Percentiles rank a stretch among this genome's conserved stretches.
These are phyloP conservation scores for Penicillium sp. DNA, from an alignment of 2,329 filamentous ascomycete genomes.

Conservation along the genomic window DNA sequence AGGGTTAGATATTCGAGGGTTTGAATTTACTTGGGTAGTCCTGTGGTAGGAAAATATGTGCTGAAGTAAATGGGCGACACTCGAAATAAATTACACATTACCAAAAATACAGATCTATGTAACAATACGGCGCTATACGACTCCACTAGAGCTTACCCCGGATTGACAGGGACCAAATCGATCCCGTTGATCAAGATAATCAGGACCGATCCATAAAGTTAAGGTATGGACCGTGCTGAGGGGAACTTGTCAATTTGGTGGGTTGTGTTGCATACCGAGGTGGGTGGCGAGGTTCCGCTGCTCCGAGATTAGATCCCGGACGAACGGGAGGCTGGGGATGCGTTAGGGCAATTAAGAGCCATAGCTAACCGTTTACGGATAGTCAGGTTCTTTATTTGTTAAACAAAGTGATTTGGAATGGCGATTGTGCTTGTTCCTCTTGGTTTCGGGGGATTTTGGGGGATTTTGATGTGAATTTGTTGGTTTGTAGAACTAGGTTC, in stretches of 20 bases:
- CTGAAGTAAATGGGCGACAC: neutral
- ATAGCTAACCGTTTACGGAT: neutral
- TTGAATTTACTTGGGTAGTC: neutral
- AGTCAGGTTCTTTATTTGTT: neutral
- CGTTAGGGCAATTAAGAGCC: neutral
- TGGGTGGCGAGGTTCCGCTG: constrained; percentile 13
- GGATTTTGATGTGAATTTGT: neutral
- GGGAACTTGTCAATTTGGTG: neutral
- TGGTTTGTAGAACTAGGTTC: neutral
- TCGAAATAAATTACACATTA: neutral
- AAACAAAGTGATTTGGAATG: neutral
- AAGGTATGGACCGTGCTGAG: constrained; percentile 23
- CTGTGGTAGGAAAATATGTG: neutral
- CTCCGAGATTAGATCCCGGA: constrained; percentile 3
- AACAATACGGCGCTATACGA: neutral
- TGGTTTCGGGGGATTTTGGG: neutral
- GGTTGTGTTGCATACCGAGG: constrained; percentile 4
- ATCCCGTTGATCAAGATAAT: constrained; percentile 9
- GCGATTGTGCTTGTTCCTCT: neutral
- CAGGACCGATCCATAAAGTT: constrained; percentile 11
- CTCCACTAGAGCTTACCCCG: constrained; percentile 26
- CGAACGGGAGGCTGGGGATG: neutral
- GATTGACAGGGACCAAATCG: constrained; percentile 13
- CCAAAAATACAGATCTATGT: constrained; percentile 17
- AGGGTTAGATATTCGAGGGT: too few relatives aligned